Conservation (phyloP, 768 basidiomycete genomes). For the Pleurotus tuoliensis region DNA sequence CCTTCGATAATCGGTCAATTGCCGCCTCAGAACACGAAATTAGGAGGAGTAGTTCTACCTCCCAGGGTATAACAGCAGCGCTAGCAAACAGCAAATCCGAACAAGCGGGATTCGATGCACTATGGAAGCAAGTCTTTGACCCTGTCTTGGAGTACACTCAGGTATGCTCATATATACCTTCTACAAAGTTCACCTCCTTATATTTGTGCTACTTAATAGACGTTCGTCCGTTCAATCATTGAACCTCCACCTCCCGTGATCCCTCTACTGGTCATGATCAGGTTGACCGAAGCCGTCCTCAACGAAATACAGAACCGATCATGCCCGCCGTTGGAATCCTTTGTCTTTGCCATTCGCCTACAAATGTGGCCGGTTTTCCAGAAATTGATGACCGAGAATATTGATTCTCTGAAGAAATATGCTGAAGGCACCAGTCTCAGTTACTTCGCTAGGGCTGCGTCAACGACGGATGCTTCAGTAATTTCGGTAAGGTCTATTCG, state of each 20-base stretch:
- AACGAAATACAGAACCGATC: conserved; percentile 71
- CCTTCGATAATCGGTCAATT: conserved; percentile 38
- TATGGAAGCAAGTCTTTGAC: conserved; percentile 94
- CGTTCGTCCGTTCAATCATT: conserved; percentile 63
- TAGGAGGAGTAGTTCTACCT: conserved; percentile 8
- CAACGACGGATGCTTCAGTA: conserved; percentile 68
- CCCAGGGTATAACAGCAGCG: conserved; percentile 29
- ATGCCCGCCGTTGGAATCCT: conserved; percentile 77
- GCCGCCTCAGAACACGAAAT: conserved; percentile 48
- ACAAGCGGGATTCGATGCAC: conserved; percentile 49
- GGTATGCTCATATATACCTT: conserved; percentile 33
- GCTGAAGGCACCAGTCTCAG: conserved; percentile 66
- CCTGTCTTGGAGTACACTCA: conserved; percentile 85
- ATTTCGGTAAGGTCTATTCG: conserved; percentile 42
- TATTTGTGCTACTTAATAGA: conserved; percentile 32
- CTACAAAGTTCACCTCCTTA: background rate
- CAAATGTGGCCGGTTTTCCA: conserved; percentile 94
- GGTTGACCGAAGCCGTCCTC: conserved; percentile 80
- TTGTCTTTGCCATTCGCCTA: conserved; percentile 75
- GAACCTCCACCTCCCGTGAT: conserved; percentile 73
- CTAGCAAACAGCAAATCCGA: conserved; percentile 48
- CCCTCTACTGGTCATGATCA: conserved; percentile 86
- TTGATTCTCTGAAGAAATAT: conserved; percentile 77
- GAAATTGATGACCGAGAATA: conserved; percentile 80
- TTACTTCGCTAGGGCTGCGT: conserved; percentile 57